These are phyloP conservation scores for Pichia pseudocactophila DNA, from an alignment of 805 yeast genomes.

Conservation along the genomic window DNA sequence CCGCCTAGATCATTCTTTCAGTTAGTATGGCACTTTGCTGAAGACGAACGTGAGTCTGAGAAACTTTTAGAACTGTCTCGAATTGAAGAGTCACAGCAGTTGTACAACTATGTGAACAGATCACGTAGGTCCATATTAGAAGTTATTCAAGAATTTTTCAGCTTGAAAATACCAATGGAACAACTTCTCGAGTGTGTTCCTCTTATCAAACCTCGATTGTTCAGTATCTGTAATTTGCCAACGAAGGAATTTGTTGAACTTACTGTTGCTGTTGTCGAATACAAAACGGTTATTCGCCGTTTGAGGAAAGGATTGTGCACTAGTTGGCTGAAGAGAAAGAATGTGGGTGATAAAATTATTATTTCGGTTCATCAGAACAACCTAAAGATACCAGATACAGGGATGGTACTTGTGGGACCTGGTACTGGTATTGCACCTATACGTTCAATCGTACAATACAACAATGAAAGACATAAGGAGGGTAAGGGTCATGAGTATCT, in stretches of 20 bases:
- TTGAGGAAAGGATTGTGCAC: constrained; percentile 79
- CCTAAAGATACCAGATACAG: constrained; percentile 25
- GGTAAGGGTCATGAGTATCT: constrained; percentile 27
- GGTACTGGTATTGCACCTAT: constrained; percentile 98
- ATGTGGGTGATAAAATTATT: constrained; percentile 39
- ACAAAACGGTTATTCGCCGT: constrained; percentile 70
- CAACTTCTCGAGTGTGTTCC: constrained; percentile 76
- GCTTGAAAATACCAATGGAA: constrained; percentile 66
- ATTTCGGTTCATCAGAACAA: constrained; percentile 43
- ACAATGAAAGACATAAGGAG: neutral
- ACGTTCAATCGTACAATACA: constrained; percentile 51
- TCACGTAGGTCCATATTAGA: constrained; percentile 86
- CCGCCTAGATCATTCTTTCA: constrained; percentile 81
- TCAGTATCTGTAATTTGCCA: constrained; percentile 64
- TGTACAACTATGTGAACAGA: constrained; percentile 85
- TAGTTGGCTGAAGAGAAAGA: constrained; percentile 52
- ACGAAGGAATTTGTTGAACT: constrained; percentile 42
- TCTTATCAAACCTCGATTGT: constrained; percentile 66
- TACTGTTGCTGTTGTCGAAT: constrained; percentile 78
- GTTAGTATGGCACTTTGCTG: constrained; percentile 64
- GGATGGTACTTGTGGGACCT: constrained; percentile 67
- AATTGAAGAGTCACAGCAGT: constrained; percentile 67
- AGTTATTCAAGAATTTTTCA: constrained; percentile 70
- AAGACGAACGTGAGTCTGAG: constrained; percentile 64
- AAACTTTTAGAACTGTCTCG: constrained; percentile 68